These are phyloP conservation scores for Perkinsus olseni DNA, from an alignment of 169 alveolate species.

Conservation along the genomic window DNA sequence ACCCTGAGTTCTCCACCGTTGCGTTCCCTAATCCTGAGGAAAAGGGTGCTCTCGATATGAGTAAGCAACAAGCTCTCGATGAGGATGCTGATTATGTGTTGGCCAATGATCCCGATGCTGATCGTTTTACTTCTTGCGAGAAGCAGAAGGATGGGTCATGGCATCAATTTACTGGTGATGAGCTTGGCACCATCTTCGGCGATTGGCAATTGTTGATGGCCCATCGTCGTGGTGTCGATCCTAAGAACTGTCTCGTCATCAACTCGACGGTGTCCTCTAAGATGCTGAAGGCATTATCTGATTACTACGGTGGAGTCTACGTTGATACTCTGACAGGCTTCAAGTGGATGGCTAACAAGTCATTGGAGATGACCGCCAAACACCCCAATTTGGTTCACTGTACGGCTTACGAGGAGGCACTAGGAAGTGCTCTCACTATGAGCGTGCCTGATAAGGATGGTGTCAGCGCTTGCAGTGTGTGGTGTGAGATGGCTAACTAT, in stretches of 20 bases:
- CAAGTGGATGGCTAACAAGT: constrained; percentile 43
- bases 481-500: constrained; percentile 41
- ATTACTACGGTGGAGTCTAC: constrained; percentile 31
- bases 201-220: constrained; percentile 27
- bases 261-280: constrained; percentile 51
- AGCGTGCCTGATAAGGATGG: constrained; percentile 51
- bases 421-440: constrained; percentile 44
- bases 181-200: constrained; percentile 46
- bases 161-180: constrained; percentile 51
- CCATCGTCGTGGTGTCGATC: constrained; percentile 28
- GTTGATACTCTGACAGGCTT: constrained; percentile 48
- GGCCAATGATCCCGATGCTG: constrained; percentile 66
- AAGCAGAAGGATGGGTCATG: constrained; percentile 38
- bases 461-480: constrained; percentile 44
- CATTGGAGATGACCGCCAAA: constrained; percentile 28
- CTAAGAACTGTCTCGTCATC: constrained; percentile 34
- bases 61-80: constrained; percentile 36
- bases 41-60: constrained; percentile 43
- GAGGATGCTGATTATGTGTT: constrained; percentile 39
- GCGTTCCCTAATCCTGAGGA: constrained; percentile 51
- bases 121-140: constrained; percentile 53
- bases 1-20: constrained; percentile 54
- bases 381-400: constrained; percentile 36
- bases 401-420: constrained; percentile 38
- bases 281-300: constrained; percentile 40